Evolutionary conservation across 495 filamentous ascomycete genomes (phyloP).

Genomic region (Aspergillus hancockii): DNA sequence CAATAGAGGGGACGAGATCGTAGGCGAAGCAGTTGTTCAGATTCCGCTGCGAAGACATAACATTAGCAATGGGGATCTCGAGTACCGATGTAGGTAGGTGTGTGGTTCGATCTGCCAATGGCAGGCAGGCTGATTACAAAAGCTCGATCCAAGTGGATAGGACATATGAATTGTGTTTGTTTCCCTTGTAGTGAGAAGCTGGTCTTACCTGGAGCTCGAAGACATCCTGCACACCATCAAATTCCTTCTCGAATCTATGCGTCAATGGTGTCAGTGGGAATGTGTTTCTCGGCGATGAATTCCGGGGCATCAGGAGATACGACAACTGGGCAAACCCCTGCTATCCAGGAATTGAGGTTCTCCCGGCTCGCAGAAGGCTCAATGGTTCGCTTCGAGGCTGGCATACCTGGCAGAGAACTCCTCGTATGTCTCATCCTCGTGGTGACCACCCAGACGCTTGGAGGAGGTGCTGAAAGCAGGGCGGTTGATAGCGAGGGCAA

Average conservation of each 20-base stretch:
- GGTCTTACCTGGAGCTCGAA: constrained; percentile 96
- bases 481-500: constrained; percentile 51
- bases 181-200: neutral
- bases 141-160: constrained; percentile 4
- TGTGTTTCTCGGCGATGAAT: constrained; percentile 3
- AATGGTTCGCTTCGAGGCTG: constrained; percentile 29
- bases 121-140: constrained; percentile 19
- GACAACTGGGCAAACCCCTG: constrained; percentile 2
- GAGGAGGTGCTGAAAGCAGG: constrained; percentile 70
- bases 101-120: constrained; percentile 17
- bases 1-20: constrained; percentile 94
- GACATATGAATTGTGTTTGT: neutral
- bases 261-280: constrained; percentile 12
- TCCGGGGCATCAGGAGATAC: constrained; percentile 12
- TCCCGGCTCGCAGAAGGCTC: constrained; percentile 11
- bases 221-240: constrained; percentile 94
- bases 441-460: constrained; percentile 54
- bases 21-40: constrained; percentile 99
- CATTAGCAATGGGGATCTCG: neutral
- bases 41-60: constrained; percentile 70
- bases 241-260: constrained; percentile 96
- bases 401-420: constrained; percentile 97
- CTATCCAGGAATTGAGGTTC: neutral
- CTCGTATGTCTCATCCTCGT: constrained; percentile 95
- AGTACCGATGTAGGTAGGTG: neutral